Conservation (phyloP, 345 rosid genomes). For the Boechera divaricarpa region DNA sequence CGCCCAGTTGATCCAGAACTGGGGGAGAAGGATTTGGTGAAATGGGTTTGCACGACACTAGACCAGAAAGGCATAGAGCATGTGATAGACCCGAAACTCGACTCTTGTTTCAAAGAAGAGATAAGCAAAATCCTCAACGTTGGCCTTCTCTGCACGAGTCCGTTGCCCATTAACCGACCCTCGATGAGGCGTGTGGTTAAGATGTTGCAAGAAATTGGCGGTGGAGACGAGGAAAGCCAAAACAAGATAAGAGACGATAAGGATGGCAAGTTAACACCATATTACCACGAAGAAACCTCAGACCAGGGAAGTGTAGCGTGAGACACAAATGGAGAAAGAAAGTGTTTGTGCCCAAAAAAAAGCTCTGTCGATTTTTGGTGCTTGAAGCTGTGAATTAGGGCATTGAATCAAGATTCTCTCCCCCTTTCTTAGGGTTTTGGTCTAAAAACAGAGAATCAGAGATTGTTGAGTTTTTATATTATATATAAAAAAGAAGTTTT, state of each 20-base stretch:
- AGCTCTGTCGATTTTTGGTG: constrained; percentile 39
- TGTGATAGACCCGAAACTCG: constrained; percentile 81
- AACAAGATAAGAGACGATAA: constrained; percentile 43
- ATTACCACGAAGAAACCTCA: constrained; percentile 82
- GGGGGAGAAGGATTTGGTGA: constrained; percentile 95
- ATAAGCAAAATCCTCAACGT: constrained; percentile 85
- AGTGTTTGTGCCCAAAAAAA: constrained; percentile 15
- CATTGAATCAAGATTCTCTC: constrained; percentile 34
- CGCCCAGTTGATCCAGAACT: constrained; percentile 79
- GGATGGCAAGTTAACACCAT: constrained; percentile 88
- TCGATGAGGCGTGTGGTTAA: constrained; percentile 97
- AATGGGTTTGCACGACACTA: constrained; percentile 83
- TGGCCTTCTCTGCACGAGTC: constrained; percentile 84
- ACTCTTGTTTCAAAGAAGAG: constrained; percentile 84
- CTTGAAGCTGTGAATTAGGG: constrained; percentile 43
- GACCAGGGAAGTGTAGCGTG: constrained; percentile 83
- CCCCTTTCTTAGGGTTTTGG: constrained; percentile 23
- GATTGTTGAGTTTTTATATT: not conserved
- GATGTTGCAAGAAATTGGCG: constrained; percentile 76
- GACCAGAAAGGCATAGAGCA: constrained; percentile 83
- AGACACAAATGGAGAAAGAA: constrained; percentile 27
- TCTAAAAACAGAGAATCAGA: constrained; percentile 29
- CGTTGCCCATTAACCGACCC: constrained; percentile 92
- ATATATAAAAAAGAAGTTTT: constrained; percentile 10
- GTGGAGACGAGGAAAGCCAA: constrained; percentile 47